Conservation (phyloP, 2,329 filamentous ascomycete species). For the Talaromyces sp. region DNA sequence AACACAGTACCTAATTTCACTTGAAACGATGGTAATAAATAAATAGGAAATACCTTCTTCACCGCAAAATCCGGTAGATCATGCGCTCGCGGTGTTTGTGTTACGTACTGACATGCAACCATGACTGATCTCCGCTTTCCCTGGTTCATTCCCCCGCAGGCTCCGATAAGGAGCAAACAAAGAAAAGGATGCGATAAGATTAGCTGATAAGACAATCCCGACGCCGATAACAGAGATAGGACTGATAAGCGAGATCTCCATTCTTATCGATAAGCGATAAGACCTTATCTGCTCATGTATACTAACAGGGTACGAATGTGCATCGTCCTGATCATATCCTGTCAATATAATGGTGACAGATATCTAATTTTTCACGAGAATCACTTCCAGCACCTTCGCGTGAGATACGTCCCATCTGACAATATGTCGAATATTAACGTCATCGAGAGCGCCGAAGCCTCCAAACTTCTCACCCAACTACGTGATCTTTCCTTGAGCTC, state of each 20-base stretch:
- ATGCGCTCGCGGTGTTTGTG: not conserved
- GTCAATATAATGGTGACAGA: no score
- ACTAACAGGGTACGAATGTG: no score
- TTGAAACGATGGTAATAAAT: not conserved
- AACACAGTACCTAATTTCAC: not conserved
- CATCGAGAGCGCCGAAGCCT: slow-evolving; percentile 8
- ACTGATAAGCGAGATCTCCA: no score
- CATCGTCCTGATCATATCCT: no score
- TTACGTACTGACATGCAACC: slow-evolving; percentile 1
- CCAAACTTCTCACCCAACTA: slow-evolving; percentile 10
- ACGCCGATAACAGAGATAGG: not conserved
- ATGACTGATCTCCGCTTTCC: not conserved
- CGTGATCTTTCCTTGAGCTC: slow-evolving; percentile 10
- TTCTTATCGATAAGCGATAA: not conserved
- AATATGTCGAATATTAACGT: slow-evolving; percentile 7
- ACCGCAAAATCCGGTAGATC: not conserved
- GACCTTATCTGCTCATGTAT: not conserved
- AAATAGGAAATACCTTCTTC: not conserved
- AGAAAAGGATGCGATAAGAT: not conserved
- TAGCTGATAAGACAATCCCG: not conserved
- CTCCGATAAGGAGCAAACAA: not conserved
- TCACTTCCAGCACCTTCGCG: no score
- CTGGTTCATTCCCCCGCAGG: not conserved
- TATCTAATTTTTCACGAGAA: no score
- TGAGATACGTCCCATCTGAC: no score